Conservation (phyloP, 257 asterid species). For the Solanum pinnatisectum region DNA sequence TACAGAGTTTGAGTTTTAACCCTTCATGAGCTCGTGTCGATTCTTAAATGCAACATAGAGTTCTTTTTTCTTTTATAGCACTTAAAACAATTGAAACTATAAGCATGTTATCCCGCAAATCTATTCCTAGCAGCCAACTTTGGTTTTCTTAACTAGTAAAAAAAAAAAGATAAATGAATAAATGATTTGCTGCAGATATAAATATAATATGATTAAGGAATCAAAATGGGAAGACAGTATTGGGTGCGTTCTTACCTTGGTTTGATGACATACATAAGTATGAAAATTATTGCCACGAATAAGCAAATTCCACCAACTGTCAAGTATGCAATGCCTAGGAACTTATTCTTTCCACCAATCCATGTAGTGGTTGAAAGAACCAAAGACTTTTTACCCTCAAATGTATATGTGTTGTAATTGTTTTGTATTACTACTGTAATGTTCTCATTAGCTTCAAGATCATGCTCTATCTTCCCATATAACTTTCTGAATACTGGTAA, state of each 20-base stretch:
- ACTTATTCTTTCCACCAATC: constrained; percentile 88
- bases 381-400: constrained; percentile 58
- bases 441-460: constrained; percentile 61
- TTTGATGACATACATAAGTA: constrained; percentile 49
- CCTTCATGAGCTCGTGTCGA: neutral
- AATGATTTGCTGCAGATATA: too few species aligned
- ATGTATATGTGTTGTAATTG: constrained; percentile 73
- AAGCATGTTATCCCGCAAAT: neutral
- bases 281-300: constrained; percentile 42
- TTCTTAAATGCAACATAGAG: neutral
- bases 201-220: neutral
- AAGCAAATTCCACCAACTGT: constrained; percentile 67
- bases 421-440: constrained; percentile 62
- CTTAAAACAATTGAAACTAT: neutral
- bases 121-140: neutral
- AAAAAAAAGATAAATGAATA: neutral
- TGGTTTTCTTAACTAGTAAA: neutral
- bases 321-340: constrained; percentile 58
- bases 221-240: neutral
- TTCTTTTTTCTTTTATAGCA: neutral
- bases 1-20: neutral
- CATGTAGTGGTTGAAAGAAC: constrained; percentile 86
- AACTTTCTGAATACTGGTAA: constrained; percentile 69
- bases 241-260: constrained; percentile 45
- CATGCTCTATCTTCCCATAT: constrained; percentile 69